Evolutionary conservation across 2,329 filamentous ascomycete genomes (phyloP).

Genomic region (Coniella vitis): DNA sequence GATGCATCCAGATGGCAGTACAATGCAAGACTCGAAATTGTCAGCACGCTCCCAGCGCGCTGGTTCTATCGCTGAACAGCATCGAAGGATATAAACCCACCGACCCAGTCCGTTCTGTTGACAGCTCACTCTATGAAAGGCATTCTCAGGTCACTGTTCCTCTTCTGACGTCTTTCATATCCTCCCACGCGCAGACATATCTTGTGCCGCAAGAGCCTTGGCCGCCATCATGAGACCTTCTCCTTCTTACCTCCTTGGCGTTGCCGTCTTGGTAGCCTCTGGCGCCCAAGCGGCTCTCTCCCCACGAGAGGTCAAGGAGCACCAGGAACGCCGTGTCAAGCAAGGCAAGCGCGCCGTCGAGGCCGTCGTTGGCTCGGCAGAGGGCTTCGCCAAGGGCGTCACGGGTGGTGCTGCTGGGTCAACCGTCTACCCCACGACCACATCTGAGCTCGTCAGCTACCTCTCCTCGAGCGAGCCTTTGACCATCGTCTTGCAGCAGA

Average conservation of each 20-base stretch:
- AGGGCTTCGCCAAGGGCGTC: slow-evolving; percentile 41
- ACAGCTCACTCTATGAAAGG: neutral
- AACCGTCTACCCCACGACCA: slow-evolving; percentile 47
- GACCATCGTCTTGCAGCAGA: slow-evolving; percentile 49
- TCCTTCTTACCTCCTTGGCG: neutral
- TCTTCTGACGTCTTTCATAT: neutral
- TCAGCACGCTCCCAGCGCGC: no score
- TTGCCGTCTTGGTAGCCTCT: neutral
- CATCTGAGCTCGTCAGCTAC: slow-evolving; percentile 44
- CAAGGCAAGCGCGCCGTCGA: slow-evolving; percentile 12
- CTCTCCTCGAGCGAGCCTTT: neutral
- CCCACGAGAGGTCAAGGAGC: neutral
- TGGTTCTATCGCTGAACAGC: no score
- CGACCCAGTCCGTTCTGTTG: neutral
- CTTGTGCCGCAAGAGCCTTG: neutral
- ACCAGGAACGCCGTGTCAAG: slow-evolving; percentile 1
- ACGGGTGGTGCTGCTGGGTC: slow-evolving; percentile 53
- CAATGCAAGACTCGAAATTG: no score
- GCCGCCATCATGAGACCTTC: slow-evolving; percentile 3
- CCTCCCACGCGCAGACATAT: neutral
- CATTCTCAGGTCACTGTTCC: neutral
- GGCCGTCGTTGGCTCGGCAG: slow-evolving; percentile 29
- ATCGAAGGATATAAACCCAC: no score
- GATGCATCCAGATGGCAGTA: no score
- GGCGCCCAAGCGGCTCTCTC: slow-evolving; percentile 3